Evolutionary conservation across 768 basidiomycete genomes (phyloP), one percentile per base, ranked within the genome.

Genomic region (Pilatotrama ljubarskyi): DNA sequence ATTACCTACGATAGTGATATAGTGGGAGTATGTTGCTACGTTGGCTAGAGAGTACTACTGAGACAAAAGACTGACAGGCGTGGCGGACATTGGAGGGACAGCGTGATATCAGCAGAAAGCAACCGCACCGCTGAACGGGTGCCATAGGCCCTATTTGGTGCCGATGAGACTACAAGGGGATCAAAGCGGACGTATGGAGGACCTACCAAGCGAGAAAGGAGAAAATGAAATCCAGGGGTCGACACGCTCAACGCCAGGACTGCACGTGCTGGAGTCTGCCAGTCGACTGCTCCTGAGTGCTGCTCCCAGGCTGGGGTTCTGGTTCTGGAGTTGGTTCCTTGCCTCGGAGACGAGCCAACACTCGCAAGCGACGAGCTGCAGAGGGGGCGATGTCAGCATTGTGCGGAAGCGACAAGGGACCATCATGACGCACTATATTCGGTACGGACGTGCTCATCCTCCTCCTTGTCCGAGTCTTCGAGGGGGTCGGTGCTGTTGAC

Each of bases 391-490:
- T 9, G 43, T 36, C 24, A 25, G 37, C 24, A 54, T 25, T 13
- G 48, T 18, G 37, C 13, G 42, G 13, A 13, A 15, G 49, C 22
- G 18, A 13, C 25, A 25, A n/a, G 44, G 13, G 49, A 58, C n/a
- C n/a, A 13, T 17, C 20, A 18, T 46, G 24, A 69, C 87, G 67
- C 67, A 88, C 90, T 77, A 67, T 90, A 90, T 65, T 92, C 89
- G 49, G 78, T 69, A 42, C 82, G 79, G 46, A 81, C 76, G 63
- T 88, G 76, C 57, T 88, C 84, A 59, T 90, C 87, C 55, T 78
- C 72, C 66, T 92, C 90, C 38, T 87, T 87, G 64, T 91, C 90
- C 13, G 90, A 90, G 73, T 90, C 88, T 13, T 74, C 76, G 15
- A 91, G 75, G 15, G 89, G 86, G 68, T 91, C 88, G 36, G 79